Base-by-base conservation (phyloP, 2,329 filamentous ascomycete genomes). In the Fusarium mangiferae region DNA sequence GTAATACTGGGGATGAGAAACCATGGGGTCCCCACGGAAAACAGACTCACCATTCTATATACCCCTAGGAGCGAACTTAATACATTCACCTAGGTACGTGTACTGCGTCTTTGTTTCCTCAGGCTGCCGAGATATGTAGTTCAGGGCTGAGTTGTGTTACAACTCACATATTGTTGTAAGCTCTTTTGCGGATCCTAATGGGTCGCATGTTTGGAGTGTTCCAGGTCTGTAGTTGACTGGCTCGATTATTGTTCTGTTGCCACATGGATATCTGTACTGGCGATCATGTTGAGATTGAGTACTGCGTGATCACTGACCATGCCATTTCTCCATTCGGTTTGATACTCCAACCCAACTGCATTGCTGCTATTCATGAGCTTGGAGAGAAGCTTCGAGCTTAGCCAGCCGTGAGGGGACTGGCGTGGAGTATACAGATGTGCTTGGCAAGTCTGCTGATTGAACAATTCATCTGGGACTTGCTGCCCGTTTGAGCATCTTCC, bases 1-100 rank as follows among this genome's bases (percentile, higher is more conserved):
- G 26, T 22, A 57, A 62, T 57, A 36, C 63, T 61, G 59, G 72
- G 71, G 46, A 46, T 35, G 48, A 35, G 39, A 57, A 51, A 48
- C 46, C 72, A 75, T n/a, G 64, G 71, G 59, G 48, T 66, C 68
- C 63, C 72, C 56, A 30, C 42, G 51, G 30, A 66, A 55, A 42
- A 26, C 17, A 46, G 24, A 36, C 33, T 51, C 39, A n/a, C 24
- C 41, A 20, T 38, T 26, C 20, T 59, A 18, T n/a, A 33, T n/a
- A 38, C 41, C 48, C 18, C 49, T 30, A 41, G 24, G 30, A 30
- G 39, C 33, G 30, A 39, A n/a, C 30, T 42, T 57, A 30, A 30
- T 30, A 30, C 30, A 45, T 54, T 22, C 35, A 17, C 42, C 49
- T 70, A 20, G 26, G 30, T 66, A 35, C 30, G 26, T 46, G 36